These are phyloP conservation scores for Venturiaceae sp. DNA, from an alignment of 2,329 filamentous ascomycete species.

Conservation along the genomic window DNA sequence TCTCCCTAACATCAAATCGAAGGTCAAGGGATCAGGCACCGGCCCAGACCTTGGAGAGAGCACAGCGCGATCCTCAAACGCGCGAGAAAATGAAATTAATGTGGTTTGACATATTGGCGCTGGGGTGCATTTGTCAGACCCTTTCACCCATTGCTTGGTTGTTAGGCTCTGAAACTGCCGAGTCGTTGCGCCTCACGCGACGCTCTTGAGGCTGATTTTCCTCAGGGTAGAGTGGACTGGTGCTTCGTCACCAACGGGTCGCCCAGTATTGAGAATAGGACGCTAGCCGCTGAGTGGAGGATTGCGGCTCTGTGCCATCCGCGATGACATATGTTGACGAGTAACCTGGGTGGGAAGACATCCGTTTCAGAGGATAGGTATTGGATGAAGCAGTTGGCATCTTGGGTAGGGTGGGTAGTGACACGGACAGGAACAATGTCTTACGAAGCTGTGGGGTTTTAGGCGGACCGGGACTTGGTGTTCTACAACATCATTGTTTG, in stretches of 20 bases:
- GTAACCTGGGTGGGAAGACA: background rate
- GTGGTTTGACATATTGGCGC: background rate
- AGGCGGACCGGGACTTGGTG: too few relatives aligned
- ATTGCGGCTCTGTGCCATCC: background rate
- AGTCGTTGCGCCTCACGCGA: background rate
- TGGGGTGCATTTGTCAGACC: background rate
- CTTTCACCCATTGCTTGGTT: background rate
- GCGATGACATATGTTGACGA: background rate
- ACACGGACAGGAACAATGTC: background rate
- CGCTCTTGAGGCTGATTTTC: background rate
- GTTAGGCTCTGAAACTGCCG: background rate
- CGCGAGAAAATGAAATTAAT: background rate
- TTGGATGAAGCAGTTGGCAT: constrained; percentile 2
- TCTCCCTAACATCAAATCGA: too few relatives aligned
- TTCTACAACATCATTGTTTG: too few relatives aligned
- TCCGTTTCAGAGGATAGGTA: background rate
- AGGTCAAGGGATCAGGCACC: too few relatives aligned
- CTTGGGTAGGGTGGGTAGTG: background rate
- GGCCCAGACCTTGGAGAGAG: too few relatives aligned
- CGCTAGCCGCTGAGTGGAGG: too few relatives aligned
- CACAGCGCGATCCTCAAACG: background rate
- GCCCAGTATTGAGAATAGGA: background rate
- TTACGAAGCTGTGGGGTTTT: background rate
- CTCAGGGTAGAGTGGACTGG: background rate
- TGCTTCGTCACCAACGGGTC: background rate